These are phyloP conservation scores for Singerocomus inundabilis DNA, from an alignment of 1,284 basidiomycete genomes.

Conservation along the genomic window DNA sequence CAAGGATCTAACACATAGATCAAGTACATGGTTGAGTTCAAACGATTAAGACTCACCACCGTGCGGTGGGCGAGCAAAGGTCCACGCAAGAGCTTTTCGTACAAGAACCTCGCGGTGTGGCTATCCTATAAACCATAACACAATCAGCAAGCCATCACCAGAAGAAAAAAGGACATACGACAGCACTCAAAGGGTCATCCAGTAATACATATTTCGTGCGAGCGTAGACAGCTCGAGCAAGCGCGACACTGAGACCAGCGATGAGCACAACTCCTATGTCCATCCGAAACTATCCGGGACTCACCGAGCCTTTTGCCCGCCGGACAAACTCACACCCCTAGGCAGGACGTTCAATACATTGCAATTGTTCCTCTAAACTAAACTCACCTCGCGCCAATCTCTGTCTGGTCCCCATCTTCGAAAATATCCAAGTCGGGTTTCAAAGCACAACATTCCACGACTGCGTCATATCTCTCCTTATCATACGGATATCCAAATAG, in stretches of 20 bases:
- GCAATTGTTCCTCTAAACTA: neutral
- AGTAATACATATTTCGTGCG: slow-evolving; percentile 50
- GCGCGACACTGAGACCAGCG: slow-evolving; percentile 42
- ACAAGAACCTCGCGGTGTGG: slow-evolving; percentile 57
- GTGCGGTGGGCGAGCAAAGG: slow-evolving; percentile 57
- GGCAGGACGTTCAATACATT: neutral
- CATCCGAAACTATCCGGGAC: neutral
- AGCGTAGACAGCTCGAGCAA: slow-evolving; percentile 57
- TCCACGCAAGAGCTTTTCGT: slow-evolving; percentile 52
- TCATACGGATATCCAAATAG: slow-evolving; percentile 46
- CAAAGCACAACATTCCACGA: slow-evolving; percentile 63
- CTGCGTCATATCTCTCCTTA: slow-evolving; percentile 40
- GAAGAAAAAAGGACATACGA: slow-evolving; percentile 31
- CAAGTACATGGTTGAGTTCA: neutral
- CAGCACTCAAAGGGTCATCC: slow-evolving; percentile 60
- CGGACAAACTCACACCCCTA: slow-evolving; percentile 48
- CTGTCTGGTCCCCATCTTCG: slow-evolving; percentile 40
- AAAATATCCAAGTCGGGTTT: slow-evolving; percentile 51
- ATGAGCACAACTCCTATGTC: slow-evolving; percentile 1
- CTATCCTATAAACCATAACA: slow-evolving; percentile 45
- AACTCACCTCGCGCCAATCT: slow-evolving; percentile 35
- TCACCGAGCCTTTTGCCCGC: slow-evolving; percentile 53
- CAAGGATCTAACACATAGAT: slow-evolving; percentile 42
- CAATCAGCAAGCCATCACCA: neutral
- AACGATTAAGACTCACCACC: slow-evolving; percentile 40